These are phyloP conservation scores for Paecilomyces dactylethromorphus DNA, from an alignment of 2,329 filamentous ascomycete genomes.

Conservation along the genomic window DNA sequence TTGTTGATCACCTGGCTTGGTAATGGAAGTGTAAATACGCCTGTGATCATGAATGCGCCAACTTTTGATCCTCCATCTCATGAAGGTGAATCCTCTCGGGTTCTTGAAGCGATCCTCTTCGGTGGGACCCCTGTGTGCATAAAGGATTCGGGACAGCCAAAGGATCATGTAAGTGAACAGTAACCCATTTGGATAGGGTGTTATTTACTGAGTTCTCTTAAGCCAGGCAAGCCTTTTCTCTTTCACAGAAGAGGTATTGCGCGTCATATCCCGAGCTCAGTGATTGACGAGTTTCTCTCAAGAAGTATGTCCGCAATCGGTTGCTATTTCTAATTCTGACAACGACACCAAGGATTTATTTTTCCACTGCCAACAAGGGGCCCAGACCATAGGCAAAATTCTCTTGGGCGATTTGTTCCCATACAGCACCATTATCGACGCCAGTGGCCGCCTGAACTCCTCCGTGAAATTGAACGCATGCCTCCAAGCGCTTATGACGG, in stretches of 20 bases:
- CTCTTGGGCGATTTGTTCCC: not conserved
- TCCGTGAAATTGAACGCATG: not conserved
- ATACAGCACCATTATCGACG: not conserved
- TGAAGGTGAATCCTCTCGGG: not conserved
- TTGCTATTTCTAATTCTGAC: not conserved
- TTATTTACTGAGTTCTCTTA: not conserved
- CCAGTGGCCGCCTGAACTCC: not conserved
- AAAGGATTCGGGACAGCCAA: not conserved
- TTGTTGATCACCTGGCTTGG: not conserved
- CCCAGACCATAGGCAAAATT: not conserved
- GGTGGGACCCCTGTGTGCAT: not conserved
- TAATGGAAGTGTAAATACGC: not conserved
- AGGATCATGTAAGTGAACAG: not conserved
- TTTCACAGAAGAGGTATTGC: not conserved
- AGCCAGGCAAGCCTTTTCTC: not conserved
- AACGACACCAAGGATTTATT: not conserved
- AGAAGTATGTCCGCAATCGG: not conserved
- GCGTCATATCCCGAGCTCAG: not conserved
- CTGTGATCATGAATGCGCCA: not conserved
- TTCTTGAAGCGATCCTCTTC: not conserved
- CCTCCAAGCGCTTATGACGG: not conserved
- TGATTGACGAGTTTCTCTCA: not conserved
- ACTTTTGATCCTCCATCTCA: not conserved
- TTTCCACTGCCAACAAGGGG: not conserved
- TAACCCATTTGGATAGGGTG: not conserved